Evolutionary conservation across 2,329 filamentous ascomycete species (phyloP), one percentile per base, ranked within the genome.

Genomic region (Colletotrichum siamense): DNA sequence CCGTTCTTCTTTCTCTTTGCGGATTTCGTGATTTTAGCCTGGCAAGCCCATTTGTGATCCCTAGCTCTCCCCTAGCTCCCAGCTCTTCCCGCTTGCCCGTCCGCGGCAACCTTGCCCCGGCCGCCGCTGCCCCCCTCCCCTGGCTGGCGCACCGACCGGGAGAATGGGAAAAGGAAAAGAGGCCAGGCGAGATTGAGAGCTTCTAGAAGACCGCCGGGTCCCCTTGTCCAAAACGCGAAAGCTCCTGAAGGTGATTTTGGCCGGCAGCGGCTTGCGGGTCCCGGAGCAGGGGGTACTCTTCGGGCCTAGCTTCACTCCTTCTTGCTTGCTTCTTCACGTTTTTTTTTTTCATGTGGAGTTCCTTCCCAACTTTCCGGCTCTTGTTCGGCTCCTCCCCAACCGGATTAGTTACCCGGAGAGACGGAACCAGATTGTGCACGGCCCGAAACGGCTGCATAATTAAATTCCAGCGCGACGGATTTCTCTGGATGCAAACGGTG

Each of bases 151-250:
- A 69, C 57, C 39, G 68, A 70, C 68, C 57, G 68, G 57, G 36
- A 63, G 22, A 63, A 70, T 69, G 66, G 66, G 49, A 68, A 49
- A n/a, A 39, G 71, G 18, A 15, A 55, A 44, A 39, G 28, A 12
- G 24, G 26, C 39, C 39, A 67, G 30, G 36, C 59, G 26, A 62
- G 36, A 39, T 70, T 39, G 34, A 36, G 49, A 62, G 49, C 63
- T 76, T 76, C 73, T 76, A 73, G 73, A 76, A 76, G 6, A 61
- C n/a, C 39, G 73, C 59, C 26, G 39, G 36, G 67, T 61, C 52
- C 34, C 67, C 67, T 34, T 62, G 55, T 44, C 6, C 32, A 62
- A n/a, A 44, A 26, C 32, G 52, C 49, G 44, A 26, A 15, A 65
- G 24, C 64, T 67, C 68, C 73, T 70, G 68, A 44, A 64, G 49